These are phyloP conservation scores for Cercospora beticola DNA, from an alignment of 2,329 filamentous ascomycete species.

Conservation along the genomic window DNA sequence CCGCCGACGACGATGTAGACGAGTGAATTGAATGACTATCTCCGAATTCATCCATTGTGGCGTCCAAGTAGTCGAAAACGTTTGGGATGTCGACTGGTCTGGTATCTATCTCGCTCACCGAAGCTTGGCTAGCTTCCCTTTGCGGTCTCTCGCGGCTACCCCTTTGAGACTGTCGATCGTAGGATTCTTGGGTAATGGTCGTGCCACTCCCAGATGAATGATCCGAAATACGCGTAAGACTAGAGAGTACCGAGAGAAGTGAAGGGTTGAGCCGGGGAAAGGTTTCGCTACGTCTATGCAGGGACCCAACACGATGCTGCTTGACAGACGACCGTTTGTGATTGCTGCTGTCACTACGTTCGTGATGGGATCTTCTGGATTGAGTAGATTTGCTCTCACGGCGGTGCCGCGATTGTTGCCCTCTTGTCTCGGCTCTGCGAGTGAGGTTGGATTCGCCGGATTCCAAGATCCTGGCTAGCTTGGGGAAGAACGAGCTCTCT, in stretches of 20 bases:
- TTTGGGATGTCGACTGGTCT: slow-evolving; percentile 22
- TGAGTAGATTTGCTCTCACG: slow-evolving; percentile 15
- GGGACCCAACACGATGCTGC: slow-evolving; percentile 15
- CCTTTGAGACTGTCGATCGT: slow-evolving; percentile 33
- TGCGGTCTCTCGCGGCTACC: slow-evolving; percentile 20
- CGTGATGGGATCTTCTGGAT: slow-evolving; percentile 23
- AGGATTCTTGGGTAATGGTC: slow-evolving; percentile 47
- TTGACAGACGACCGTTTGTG: slow-evolving; percentile 22
- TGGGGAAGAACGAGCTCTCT: slow-evolving; percentile 40
- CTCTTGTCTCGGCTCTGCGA: slow-evolving; percentile 22
- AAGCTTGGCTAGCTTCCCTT: slow-evolving; percentile 13
- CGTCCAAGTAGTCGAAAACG: slow-evolving; percentile 36
- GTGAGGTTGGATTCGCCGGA: slow-evolving; percentile 33
- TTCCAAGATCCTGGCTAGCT: slow-evolving; percentile 45
- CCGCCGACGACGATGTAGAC: slow-evolving; percentile 30
- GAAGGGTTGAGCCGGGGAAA: slow-evolving; percentile 42
- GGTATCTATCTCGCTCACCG: slow-evolving; percentile 21
- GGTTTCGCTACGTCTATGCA: slow-evolving; percentile 32
- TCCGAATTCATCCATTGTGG: slow-evolving; percentile 25
- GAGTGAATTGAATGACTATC: slow-evolving; percentile 28
- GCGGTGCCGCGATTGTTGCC: slow-evolving; percentile 18
- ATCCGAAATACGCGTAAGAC: slow-evolving; percentile 43
- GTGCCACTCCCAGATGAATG: slow-evolving; percentile 48
- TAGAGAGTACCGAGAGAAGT: slow-evolving; percentile 44
- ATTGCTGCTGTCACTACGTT: slow-evolving; percentile 24